phyloP scores from a whole-genome alignment of 208 protist species.

The Leishmania major region DNA sequence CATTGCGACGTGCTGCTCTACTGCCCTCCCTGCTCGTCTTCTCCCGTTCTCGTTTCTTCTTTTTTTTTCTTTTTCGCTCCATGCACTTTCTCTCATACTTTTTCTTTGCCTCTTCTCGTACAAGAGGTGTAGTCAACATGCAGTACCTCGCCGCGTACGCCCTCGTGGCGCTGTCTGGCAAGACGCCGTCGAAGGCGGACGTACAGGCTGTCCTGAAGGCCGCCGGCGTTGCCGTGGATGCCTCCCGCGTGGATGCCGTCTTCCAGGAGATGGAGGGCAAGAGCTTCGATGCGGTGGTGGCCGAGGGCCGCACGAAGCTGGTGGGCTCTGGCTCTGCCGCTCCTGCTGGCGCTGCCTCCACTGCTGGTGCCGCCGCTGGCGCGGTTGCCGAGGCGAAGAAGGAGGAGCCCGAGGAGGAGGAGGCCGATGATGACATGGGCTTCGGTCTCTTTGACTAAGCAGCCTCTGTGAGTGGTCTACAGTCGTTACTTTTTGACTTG shows the following conservation, averaged over 20 bases:
- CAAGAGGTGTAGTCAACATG: slow-evolving; percentile 40
- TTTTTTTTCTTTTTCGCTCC: too few species aligned
- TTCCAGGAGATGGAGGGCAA: slow-evolving; percentile 91
- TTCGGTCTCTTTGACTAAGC: slow-evolving; percentile 93
- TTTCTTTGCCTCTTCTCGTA: too few species aligned
- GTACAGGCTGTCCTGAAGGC: slow-evolving; percentile 92
- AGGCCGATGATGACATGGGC: slow-evolving; percentile 90
- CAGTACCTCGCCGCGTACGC: slow-evolving; percentile 95
- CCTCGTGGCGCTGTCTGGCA: slow-evolving; percentile 84
- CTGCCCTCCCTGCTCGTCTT: too few species aligned
- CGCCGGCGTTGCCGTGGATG: slow-evolving; percentile 81
- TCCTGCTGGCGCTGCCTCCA: slow-evolving; percentile 37
- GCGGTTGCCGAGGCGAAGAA: slow-evolving; percentile 49
- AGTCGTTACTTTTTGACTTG: background rate
- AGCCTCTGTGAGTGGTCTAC: background rate
- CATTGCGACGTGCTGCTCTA: too few species aligned
- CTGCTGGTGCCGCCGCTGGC: slow-evolving; percentile 47
- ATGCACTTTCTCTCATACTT: too few species aligned
- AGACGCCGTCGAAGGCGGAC: slow-evolving; percentile 75
- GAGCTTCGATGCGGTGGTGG: slow-evolving; percentile 88
- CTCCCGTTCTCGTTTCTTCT: too few species aligned
- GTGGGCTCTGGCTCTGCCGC: slow-evolving; percentile 59
- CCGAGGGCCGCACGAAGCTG: slow-evolving; percentile 89
- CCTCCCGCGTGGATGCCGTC: slow-evolving; percentile 64
- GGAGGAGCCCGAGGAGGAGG: slow-evolving; percentile 78